A percentile compares a stretch with the other conserved stretches of the same genome.
Evolutionary conservation across 1,284 basidiomycete species (phyloP).

Genomic region (Moesziomyces antarcticus): DNA sequence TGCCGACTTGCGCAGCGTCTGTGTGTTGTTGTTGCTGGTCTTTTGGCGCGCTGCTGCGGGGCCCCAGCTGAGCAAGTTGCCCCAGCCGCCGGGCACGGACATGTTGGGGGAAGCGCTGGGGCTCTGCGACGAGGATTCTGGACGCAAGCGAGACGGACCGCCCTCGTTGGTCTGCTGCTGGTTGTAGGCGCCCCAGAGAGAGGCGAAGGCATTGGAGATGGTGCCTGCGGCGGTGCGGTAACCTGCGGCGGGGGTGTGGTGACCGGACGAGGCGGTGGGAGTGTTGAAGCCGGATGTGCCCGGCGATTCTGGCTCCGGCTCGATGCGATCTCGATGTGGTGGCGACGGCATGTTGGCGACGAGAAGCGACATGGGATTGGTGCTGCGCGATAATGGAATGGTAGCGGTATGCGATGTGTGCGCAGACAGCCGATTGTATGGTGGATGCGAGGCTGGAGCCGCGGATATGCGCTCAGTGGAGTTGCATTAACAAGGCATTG

Average conservation of each 20-base stretch:
- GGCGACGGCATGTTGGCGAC: constrained; percentile 30
- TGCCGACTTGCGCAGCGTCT: constrained; percentile 19
- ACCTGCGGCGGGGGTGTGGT: constrained; percentile 30
- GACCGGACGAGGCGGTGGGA: constrained; percentile 24
- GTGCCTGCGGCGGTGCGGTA: constrained; percentile 41
- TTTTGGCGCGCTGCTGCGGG: constrained; percentile 31
- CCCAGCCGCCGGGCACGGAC: constrained; percentile 44
- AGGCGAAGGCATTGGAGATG: constrained; percentile 42
- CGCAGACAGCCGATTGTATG: not conserved
- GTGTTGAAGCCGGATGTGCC: constrained; percentile 25
- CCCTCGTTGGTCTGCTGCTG: constrained; percentile 23
- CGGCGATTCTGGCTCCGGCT: constrained; percentile 27
- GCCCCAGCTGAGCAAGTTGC: constrained; percentile 43
- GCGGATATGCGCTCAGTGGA: not conserved
- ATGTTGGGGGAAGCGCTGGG: constrained; percentile 11
- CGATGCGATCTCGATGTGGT: constrained; percentile 7
- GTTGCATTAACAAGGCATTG: too few species aligned
- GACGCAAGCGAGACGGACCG: constrained; percentile 28
- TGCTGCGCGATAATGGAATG: too few species aligned
- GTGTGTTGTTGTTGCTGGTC: not conserved
- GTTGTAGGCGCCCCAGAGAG: constrained; percentile 42
- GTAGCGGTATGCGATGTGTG: too few species aligned
- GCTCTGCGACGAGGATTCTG: constrained; percentile 2
- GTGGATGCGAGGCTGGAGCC: not conserved
- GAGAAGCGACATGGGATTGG: constrained; percentile 19